These are phyloP conservation scores for Amanita molliuscula DNA, from an alignment of 768 basidiomycete species.

Conservation along the genomic window DNA sequence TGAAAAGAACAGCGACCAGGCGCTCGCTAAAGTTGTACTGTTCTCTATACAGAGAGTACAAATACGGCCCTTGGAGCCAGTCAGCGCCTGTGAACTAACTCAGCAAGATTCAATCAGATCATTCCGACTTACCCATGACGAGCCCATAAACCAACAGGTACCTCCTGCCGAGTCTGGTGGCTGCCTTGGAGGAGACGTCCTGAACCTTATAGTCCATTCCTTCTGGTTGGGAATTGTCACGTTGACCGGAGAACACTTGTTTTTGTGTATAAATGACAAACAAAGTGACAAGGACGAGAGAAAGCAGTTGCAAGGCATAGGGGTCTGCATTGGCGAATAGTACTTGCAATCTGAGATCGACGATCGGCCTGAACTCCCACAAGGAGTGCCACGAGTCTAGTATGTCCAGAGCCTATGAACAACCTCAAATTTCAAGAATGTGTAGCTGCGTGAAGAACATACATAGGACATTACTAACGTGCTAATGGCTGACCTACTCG, in stretches of 20 bases:
- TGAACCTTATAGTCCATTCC: neutral
- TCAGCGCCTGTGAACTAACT: slow-evolving; percentile 43
- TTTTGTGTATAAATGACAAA: slow-evolving; percentile 21
- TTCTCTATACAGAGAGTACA: slow-evolving; percentile 65
- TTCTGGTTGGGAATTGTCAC: neutral
- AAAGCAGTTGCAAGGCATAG: slow-evolving; percentile 30
- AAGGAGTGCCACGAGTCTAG: neutral
- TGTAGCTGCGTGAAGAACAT: too few species aligned
- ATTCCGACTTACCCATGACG: slow-evolving; percentile 50
- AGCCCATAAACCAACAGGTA: slow-evolving; percentile 62
- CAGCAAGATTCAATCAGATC: neutral
- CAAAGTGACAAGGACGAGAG: slow-evolving; percentile 23
- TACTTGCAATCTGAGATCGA: neutral
- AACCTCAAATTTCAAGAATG: too few species aligned
- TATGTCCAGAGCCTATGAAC: too few species aligned
- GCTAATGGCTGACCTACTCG: too few species aligned
- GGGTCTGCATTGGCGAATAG: slow-evolving; percentile 12
- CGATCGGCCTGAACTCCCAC: neutral
- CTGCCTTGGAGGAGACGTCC: neutral
- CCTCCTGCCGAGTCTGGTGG: slow-evolving; percentile 18
- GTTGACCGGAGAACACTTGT: slow-evolving; percentile 15
- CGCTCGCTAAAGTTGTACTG: slow-evolving; percentile 57
- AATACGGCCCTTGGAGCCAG: slow-evolving; percentile 74
- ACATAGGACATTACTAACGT: too few species aligned
- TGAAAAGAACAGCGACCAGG: slow-evolving; percentile 60